Base-by-base conservation (phyloP, 345 rosid genomes). In the Chamaenerion angustifolium region DNA sequence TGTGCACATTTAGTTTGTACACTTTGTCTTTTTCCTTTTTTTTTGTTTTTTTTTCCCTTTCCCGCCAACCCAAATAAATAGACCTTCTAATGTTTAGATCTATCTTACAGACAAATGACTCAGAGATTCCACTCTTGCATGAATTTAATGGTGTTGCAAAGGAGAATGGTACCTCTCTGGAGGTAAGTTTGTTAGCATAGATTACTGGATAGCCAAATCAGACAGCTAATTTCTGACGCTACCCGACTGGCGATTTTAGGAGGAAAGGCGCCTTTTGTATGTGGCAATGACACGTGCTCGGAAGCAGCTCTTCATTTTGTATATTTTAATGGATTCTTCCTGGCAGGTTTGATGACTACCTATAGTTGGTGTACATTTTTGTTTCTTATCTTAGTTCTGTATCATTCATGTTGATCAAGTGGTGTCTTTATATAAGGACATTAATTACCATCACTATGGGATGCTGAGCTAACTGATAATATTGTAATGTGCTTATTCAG, bases 261-360 rank as follows among this genome's bases (percentile, higher is more conserved):
- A 90, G 73, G 98, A 90, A 62, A 67, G 98, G 15, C 95, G 92
- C 49, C 74, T 90, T 42, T 49, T 90, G 13, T 86, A 86, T 65
- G 98, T 90, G 42, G 98, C 98, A 66, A 83, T 90, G 94, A 90
- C 94, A 52, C 92, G 95, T 70, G 94, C 98, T 57, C 78, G 94
- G 50, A 77, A 69, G 72, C 81, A 79, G 59, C 77, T 86, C 41
- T 79, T 79, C 67, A 81, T 90, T 71, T 66, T 86, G 59, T 86
- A 83, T 70, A 66, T 78, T 46, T 71, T 77, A 51, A 59, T 81
- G 85, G 98, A 86, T 75, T 75, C 86, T 1, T 79, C 79, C 66
- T 86, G 95, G 95, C 98, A 90, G 98, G 98, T 90, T 60, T 55
- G 65, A 61, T 55, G 16, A 48, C 40, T 53, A 49, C 48, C 49